Conservation (phyloP, 805 yeast genomes). For the Kurtzmaniella cleridarum region DNA sequence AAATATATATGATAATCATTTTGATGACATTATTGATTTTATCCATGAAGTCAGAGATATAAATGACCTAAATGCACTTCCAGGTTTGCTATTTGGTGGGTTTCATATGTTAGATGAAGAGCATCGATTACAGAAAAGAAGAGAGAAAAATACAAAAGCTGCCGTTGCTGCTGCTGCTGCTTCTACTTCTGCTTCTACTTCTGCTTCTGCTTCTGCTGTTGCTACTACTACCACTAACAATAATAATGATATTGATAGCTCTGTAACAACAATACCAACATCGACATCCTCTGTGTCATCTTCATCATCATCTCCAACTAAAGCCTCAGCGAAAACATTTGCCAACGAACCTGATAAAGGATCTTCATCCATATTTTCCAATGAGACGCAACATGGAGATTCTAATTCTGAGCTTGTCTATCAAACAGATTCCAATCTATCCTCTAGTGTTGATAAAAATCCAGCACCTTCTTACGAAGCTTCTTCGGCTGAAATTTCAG, state of each 20-base stretch:
- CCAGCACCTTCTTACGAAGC: too few species aligned
- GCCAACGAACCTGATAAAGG: background rate
- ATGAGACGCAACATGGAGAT: too few species aligned
- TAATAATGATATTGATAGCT: background rate
- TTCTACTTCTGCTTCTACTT: too few species aligned
- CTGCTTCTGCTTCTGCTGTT: too few species aligned
- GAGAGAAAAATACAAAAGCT: conserved; percentile 8
- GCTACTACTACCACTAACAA: too few species aligned
- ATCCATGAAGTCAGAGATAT: conserved; percentile 35
- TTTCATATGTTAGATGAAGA: conserved; percentile 32
- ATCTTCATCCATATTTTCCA: conserved; percentile 7
- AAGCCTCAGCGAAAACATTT: background rate
- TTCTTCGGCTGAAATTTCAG: too few species aligned
- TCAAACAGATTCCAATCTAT: too few species aligned
- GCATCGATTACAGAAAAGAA: conserved; percentile 23
- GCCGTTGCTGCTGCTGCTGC: background rate
- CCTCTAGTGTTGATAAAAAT: too few species aligned
- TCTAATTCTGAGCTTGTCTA: too few species aligned
- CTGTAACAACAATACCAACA: background rate
- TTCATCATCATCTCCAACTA: background rate
- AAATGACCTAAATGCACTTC: conserved; percentile 30
- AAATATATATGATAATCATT: conserved; percentile 63
- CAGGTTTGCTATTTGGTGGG: conserved; percentile 31
- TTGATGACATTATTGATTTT: conserved; percentile 40
- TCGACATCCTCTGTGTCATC: background rate